A percentile compares a stretch with the other conserved stretches of the same genome.
Evolutionary conservation across 805 yeast genomes (phyloP).

Genomic region (Yamadazyma phyllophila): DNA sequence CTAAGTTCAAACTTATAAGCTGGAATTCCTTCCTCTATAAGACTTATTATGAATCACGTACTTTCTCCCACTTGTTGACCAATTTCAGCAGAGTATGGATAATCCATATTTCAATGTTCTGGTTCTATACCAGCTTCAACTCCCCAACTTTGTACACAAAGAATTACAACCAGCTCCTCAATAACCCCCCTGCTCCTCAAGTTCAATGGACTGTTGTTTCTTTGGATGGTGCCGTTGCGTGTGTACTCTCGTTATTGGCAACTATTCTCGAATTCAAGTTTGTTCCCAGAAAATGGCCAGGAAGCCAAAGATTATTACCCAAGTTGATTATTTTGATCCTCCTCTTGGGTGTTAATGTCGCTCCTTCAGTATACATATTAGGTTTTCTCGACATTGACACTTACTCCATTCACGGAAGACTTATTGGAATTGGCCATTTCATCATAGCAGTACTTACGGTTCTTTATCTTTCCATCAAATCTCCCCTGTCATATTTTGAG

Average conservation of each 20-base stretch:
- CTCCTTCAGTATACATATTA: conserved; percentile 30
- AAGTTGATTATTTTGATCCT: conserved; percentile 17
- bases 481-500: conserved; percentile 24
- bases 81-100: conserved; percentile 55
- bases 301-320: conserved; percentile 16
- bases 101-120: conserved; percentile 48
- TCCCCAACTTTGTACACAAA: conserved; percentile 49
- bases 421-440: conserved; percentile 26
- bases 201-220: conserved; percentile 43
- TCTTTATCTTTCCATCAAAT: conserved; percentile 26
- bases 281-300: conserved; percentile 26
- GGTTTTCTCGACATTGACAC: conserved; percentile 23
- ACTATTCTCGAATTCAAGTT: conserved; percentile 24
- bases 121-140: conserved; percentile 53
- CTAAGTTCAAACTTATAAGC: conserved; percentile 26
- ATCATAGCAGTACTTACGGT: conserved; percentile 27
- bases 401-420: conserved; percentile 21
- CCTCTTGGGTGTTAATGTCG: conserved; percentile 20
- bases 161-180: conserved; percentile 36
- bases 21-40: conserved; percentile 46
- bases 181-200: conserved; percentile 47
- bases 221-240: conserved; percentile 46
- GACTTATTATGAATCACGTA: conserved; percentile 46
- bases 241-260: conserved; percentile 24
- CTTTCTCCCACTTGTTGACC: conserved; percentile 50